Percentiles rank a stretch among this genome's conserved stretches.
phyloP scores from a whole-genome alignment of 1,284 basidiomycete genomes.

The Bjerkandera adusta region DNA sequence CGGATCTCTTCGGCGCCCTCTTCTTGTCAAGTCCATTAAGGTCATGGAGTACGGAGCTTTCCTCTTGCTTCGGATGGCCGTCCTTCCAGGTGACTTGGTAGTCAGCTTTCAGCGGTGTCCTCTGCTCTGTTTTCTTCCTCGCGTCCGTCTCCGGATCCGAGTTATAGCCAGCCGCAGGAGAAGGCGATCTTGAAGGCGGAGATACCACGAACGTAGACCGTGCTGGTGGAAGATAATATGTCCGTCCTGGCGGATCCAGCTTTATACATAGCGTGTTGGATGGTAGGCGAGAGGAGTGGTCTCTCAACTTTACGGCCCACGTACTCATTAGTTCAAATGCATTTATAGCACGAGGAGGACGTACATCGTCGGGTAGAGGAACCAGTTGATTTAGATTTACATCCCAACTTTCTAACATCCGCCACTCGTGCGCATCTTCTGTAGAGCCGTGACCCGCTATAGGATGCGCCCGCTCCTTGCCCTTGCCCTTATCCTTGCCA shows the following conservation, averaged over 20 bases:
- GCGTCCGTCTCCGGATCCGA: conserved; percentile 66
- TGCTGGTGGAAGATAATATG: conserved; percentile 54
- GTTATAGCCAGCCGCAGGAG: conserved; percentile 53
- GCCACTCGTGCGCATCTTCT: conserved; percentile 46
- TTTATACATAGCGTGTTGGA: conserved; percentile 73
- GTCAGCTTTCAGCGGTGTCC: conserved; percentile 12
- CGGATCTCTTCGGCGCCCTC: conserved; percentile 37
- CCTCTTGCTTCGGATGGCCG: conserved; percentile 11
- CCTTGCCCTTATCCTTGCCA: conserved; percentile 40
- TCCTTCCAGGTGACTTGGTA: conserved; percentile 5
- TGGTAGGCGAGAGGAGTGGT: conserved; percentile 51
- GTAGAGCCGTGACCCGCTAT: conserved; percentile 21
- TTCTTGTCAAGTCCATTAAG: conserved; percentile 11
- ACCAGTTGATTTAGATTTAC: conserved; percentile 60
- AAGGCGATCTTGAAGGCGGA: conserved; percentile 46
- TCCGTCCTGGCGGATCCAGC: conserved; percentile 55
- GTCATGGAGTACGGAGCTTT: neutral
- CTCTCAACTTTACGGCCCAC: conserved; percentile 35
- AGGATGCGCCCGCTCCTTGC: conserved; percentile 29
- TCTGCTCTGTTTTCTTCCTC: conserved; percentile 26
- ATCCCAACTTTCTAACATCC: conserved; percentile 65
- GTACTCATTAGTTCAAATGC: conserved; percentile 5
- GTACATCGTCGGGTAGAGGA: conserved; percentile 62
- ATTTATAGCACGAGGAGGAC: conserved; percentile 29
- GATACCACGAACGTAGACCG: conserved; percentile 21